phyloP scores from a whole-genome alignment of 768 basidiomycete genomes.

The Kwoniella bestiolae region DNA sequence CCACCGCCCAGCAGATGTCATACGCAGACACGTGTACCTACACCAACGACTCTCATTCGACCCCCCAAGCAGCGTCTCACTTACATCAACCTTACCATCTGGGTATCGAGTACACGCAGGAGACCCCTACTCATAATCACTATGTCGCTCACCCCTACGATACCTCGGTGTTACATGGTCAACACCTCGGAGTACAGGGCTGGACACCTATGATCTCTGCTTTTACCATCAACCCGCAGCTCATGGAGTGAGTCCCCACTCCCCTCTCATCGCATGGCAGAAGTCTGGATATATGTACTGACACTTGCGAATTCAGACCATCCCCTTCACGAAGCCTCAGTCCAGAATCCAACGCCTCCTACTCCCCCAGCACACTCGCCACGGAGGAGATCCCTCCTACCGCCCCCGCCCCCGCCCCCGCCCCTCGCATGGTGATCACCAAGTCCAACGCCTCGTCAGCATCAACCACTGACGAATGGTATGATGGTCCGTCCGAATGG shows the following conservation, averaged over 20 bases:
- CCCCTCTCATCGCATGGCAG: too few species aligned
- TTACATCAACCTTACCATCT: slow-evolving; percentile 6
- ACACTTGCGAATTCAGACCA: too few species aligned
- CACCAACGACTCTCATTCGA: background rate
- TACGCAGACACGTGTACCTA: background rate
- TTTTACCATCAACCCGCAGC: slow-evolving; percentile 16
- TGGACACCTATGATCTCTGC: slow-evolving; percentile 1
- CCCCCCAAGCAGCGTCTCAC: background rate
- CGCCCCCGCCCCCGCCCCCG: background rate
- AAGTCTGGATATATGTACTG: background rate
- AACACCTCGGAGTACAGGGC: slow-evolving; percentile 5
- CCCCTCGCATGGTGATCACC: background rate
- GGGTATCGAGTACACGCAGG: background rate
- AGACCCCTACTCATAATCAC: background rate
- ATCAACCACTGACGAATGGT: slow-evolving; percentile 10
- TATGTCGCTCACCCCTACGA: background rate
- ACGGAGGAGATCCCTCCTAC: background rate
- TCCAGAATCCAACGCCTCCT: slow-evolving; percentile 9
- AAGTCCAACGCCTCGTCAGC: background rate
- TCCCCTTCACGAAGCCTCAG: slow-evolving; percentile 14
- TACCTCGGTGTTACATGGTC: background rate
- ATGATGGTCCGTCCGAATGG: slow-evolving; percentile 17
- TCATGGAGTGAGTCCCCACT: slow-evolving; percentile 12
- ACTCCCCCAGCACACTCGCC: background rate
- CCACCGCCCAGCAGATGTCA: background rate